Conservation (phyloP, 2,329 filamentous ascomycete species). For the Dothideomycetes sp. region DNA sequence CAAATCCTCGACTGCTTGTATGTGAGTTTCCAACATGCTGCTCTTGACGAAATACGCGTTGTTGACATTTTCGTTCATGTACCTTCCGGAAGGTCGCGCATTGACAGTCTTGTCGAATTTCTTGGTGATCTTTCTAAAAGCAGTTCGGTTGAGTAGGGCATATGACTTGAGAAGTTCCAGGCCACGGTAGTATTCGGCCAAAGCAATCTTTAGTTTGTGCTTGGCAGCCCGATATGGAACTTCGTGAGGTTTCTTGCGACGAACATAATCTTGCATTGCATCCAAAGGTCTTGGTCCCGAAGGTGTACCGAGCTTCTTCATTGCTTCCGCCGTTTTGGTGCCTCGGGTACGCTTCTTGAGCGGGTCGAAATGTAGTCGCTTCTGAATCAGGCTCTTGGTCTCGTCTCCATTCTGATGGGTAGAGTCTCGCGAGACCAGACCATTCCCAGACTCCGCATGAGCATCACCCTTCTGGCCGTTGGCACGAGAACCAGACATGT, state of each 20-base stretch:
- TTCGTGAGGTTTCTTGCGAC: conserved; percentile 30
- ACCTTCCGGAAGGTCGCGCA: conserved; percentile 64
- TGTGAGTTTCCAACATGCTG: conserved; percentile 68
- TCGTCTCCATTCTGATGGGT: neutral
- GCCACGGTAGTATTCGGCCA: conserved; percentile 88
- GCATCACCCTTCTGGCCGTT: conserved; percentile 21
- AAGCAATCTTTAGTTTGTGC: conserved; percentile 76
- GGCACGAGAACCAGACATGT: conserved; percentile 16
- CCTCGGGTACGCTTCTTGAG: conserved; percentile 1
- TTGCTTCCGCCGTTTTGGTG: conserved; percentile 41
- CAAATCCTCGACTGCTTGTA: conserved; percentile 74
- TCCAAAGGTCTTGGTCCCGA: conserved; percentile 21
- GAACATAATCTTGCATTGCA: conserved; percentile 30
- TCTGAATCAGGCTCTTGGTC: conserved; percentile 4
- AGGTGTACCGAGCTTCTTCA: conserved; percentile 27
- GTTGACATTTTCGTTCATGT: conserved; percentile 86
- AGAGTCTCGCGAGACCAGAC: conserved; percentile 1
- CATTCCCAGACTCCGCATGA: neutral
- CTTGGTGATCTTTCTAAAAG: conserved; percentile 95
- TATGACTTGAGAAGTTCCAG: conserved; percentile 89
- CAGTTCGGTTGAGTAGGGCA: conserved; percentile 77
- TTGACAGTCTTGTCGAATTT: conserved; percentile 92
- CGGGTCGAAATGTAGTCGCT: neutral
- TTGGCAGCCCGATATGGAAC: conserved; percentile 83
- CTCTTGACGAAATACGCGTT: conserved; percentile 86